phyloP scores from a whole-genome alignment of 208 protist species.

The Trypanosoma boissoni region DNA sequence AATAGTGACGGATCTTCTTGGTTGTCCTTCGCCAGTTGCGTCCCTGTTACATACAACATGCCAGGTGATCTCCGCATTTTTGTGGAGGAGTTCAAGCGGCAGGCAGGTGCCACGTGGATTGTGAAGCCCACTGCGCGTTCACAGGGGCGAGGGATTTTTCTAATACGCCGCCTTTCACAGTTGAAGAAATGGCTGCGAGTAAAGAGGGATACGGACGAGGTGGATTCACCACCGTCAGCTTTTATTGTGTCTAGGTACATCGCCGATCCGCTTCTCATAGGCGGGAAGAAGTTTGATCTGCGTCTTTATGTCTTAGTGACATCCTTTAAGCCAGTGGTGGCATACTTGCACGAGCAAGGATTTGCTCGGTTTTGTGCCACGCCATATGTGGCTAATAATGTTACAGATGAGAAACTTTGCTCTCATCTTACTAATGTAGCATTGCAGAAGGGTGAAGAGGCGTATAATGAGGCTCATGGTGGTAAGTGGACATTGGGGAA shows the following conservation, averaged over 20 bases:
- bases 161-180: conserved; percentile 92
- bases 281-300: conserved; percentile 97
- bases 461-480: conserved; percentile 93
- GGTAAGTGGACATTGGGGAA: conserved; percentile 93
- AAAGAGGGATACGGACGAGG: conserved; percentile 52
- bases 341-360: conserved; percentile 89
- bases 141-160: conserved; percentile 96
- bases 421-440: conserved; percentile 97
- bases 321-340: conserved; percentile 90
- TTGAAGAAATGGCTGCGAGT: conserved; percentile 77
- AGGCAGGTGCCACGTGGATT: conserved; percentile 91
- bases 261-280: conserved; percentile 93
- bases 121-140: conserved; percentile 93
- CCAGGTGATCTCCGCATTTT: conserved; percentile 94
- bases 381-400: conserved; percentile 62
- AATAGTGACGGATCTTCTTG: conserved; percentile 2
- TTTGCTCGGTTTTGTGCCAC: conserved; percentile 95
- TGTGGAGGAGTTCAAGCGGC: conserved; percentile 92
- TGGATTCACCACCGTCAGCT: conserved; percentile 17
- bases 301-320: conserved; percentile 97
- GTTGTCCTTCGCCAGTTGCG: conserved; percentile 72
- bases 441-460: conserved; percentile 92
- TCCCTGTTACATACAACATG: conserved; percentile 94
- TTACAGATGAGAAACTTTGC: conserved; percentile 73
- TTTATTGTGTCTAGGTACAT: conserved; percentile 96